Base-by-base conservation (phyloP, 1,284 basidiomycete species). In the Amylostereum areolatum region DNA sequence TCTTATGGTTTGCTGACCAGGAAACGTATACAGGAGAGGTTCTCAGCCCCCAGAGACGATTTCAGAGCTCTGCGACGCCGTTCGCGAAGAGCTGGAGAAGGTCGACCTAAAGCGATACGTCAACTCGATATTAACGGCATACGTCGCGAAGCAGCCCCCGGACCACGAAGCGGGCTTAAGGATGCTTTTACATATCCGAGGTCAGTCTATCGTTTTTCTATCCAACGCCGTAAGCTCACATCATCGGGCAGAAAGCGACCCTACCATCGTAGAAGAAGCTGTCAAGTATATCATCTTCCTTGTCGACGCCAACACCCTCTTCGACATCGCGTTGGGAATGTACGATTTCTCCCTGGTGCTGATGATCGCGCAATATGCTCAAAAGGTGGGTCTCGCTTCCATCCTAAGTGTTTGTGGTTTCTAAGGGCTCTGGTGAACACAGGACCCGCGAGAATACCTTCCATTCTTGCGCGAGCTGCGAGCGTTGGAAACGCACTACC, bases 261-360 rank as follows among this genome's bases (percentile, higher is more conserved):
- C 86, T 0, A 76, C 82, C 35, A 69, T 92, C 1, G 91, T 97
- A 4, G 93, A 98, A 62, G 94, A 97, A 50, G 96, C 96, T 2
- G 89, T 98, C 60, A 97, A 96, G 65, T 99, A 99, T 62, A 89
- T 99, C 65, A 97, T 99, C 65, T 99, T 98, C 76, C 79, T 99
- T 31, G 92, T 93, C 12, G 93, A 98, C 61, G 92, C 94, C 0
- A 85, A 99, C 59, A 80, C 79, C 54, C 77, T 99, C 2, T 99
- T 95, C 69, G 85, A 98, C 63, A 89, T 90, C 4, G 97, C 97
- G 1, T 77, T 99, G 27, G 96, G 97, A 27, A 98, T 98, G 93
- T 99, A 99, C 67, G 93, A 99, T 67, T 97, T 99, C 68, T 85
- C 89, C 25, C 74, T 99, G 2, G 95, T 97, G 2, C 74, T 99